Evolutionary conservation across 192 early-diverging fungal species (phyloP).

Genomic region (Allomyces javanicus): DNA sequence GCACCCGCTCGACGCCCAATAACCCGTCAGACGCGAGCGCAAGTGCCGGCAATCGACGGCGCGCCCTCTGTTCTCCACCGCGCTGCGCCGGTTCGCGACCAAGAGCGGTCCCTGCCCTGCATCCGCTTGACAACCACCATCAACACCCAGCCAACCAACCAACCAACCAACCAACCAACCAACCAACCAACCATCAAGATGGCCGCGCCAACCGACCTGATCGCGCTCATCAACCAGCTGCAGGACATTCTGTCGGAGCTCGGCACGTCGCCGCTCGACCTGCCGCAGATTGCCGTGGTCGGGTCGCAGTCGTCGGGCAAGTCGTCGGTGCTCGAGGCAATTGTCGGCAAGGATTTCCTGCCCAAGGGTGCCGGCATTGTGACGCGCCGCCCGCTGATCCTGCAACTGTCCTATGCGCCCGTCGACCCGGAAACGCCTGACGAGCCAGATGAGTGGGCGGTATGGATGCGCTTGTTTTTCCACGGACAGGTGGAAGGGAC

Average conservation of each 20-base stretch:
- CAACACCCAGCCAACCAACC: too few relatives aligned
- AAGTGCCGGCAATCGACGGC: too few relatives aligned
- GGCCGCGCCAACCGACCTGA: constrained; percentile 24
- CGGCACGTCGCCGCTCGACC: constrained; percentile 45
- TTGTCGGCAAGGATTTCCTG: constrained; percentile 91
- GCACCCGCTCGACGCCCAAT: too few relatives aligned
- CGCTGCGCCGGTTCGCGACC: too few relatives aligned
- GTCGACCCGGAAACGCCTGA: neutral
- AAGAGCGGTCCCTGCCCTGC: too few relatives aligned
- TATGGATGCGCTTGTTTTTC: neutral
- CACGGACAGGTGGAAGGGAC: too few relatives aligned
- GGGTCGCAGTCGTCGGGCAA: constrained; percentile 85
- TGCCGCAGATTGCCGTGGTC: constrained; percentile 67
- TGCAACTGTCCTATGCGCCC: constrained; percentile 52
- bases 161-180: too few relatives aligned
- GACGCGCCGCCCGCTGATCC: constrained; percentile 57
- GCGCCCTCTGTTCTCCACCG: too few relatives aligned
- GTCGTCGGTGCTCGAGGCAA: constrained; percentile 88
- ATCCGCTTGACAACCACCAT: too few relatives aligned
- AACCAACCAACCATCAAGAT: too few relatives aligned
- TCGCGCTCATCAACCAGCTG: constrained; percentile 58
- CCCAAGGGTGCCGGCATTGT: constrained; percentile 79
- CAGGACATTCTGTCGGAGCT: constrained; percentile 63
- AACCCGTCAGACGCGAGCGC: too few relatives aligned
- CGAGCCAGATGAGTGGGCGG: neutral